Base-by-base conservation (phyloP, 1,139 yeast genomes). In the Kluyveromyces sp. region DNA sequence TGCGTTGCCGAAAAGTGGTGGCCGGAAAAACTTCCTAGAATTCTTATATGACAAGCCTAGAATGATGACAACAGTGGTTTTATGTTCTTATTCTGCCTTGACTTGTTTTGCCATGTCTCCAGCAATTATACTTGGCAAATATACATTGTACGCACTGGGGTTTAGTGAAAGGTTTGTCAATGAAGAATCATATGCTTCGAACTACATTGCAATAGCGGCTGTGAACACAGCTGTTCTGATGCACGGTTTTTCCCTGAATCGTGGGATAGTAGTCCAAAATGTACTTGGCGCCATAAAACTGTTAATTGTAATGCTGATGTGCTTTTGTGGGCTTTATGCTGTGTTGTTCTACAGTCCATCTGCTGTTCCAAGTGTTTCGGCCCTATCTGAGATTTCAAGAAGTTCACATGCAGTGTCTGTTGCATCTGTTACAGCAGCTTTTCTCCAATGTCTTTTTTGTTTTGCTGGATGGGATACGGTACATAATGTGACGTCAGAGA, bases 1-100 rank as follows among this genome's bases (percentile, higher is more conserved):
- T 3, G 69, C 80, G 52, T 70, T 82, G 8, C 88, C 89, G 0
- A 66, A 84, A 56, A 78, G 81, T 51, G 92, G 94, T 2, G 94
- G 92, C 0, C 74, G 80, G 30, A 83, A 83, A 55, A 80, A 78
- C 16, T 83, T 83, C 50, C 61, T 83, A 49, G 89, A 82, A 56
- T 75, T 73, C 49, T 75, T 82, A 18, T 83, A 78, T 56, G 70
- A 73, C 43, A 73, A 65, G 48, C 92, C 89, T 0, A 68, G 66
- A 43, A 67, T 78, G 67, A 62, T 82, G 59, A 73, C 77, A 41
- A 74, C 82, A 41, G 85, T 80, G 7, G 68, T 79, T 2, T 75
- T 74, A 53, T 75, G 77, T 51, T 58, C 78, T 2, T 80, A 71
- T 54, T 73, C 82, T 2, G 70, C 83, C 2, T 50, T 75, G 31